phyloP scores from a whole-genome alignment of 2,329 filamentous ascomycete genomes.

The Gaeumannomyces tritici region DNA sequence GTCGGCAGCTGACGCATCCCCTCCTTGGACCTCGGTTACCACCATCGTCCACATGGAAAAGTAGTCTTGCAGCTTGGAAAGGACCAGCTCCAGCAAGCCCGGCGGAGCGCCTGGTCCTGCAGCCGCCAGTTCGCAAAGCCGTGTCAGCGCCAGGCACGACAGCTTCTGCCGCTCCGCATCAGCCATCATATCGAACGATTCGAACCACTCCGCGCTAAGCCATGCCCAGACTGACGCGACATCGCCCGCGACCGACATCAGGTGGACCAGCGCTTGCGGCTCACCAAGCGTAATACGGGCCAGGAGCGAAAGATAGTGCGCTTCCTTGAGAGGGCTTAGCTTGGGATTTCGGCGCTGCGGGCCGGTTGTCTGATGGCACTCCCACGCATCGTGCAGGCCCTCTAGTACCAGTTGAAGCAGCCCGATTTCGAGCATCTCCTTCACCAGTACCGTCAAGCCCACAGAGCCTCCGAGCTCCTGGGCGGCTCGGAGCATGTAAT shows the following conservation, averaged over 20 bases:
- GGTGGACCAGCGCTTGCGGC: conserved; percentile 55
- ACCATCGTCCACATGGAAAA: conserved; percentile 68
- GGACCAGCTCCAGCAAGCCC: conserved; percentile 42
- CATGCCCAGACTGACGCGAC: conserved; percentile 47
- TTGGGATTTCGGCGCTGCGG: conserved; percentile 62
- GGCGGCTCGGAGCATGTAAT: conserved; percentile 55
- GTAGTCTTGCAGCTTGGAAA: conserved; percentile 59
- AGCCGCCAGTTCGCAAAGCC: conserved; percentile 55
- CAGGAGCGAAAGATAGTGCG: conserved; percentile 77
- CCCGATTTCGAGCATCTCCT: conserved; percentile 54
- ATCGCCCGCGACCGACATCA: conserved; percentile 34
- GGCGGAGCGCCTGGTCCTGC: not conserved
- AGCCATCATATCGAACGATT: conserved; percentile 57
- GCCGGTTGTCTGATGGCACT: conserved; percentile 72
- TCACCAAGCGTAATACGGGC: conserved; percentile 68
- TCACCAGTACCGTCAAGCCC: conserved; percentile 53
- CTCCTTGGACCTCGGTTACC: conserved; percentile 55
- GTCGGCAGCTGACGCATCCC: conserved; percentile 40
- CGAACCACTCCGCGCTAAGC: conserved; percentile 57
- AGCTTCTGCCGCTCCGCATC: conserved; percentile 60
- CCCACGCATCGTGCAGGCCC: conserved; percentile 57
- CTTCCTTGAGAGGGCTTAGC: conserved; percentile 67
- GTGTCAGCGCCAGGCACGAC: conserved; percentile 62
- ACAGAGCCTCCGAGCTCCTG: conserved; percentile 50
- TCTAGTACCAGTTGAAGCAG: conserved; percentile 56